Evolutionary conservation across 2,329 filamentous ascomycete genomes (phyloP).

Genomic region (Didymella segeticola): DNA sequence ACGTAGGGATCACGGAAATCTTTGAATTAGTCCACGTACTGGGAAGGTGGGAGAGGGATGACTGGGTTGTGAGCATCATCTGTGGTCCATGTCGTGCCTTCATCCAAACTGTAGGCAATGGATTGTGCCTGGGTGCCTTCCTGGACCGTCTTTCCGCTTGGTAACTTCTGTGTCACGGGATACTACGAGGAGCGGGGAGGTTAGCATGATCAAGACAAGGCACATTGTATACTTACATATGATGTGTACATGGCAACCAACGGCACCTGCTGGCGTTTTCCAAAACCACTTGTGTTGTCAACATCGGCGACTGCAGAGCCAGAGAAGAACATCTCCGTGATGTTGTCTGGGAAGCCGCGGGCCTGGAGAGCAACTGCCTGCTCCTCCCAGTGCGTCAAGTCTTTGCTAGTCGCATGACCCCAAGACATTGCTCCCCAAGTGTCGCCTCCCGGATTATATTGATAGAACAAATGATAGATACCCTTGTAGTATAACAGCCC

Average conservation of each 20-base stretch:
- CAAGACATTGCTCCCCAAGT: slow-evolving; percentile 1
- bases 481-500: neutral
- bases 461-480: neutral
- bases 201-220: neutral
- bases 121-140: neutral
- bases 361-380: neutral
- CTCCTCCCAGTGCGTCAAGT: neutral
- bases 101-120: neutral
- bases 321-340: neutral
- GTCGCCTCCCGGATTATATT: neutral
- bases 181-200: neutral
- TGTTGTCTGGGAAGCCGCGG: neutral
- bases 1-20: neutral
- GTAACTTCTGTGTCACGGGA: neutral
- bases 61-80: neutral
- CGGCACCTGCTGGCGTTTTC: neutral
- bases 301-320: neutral
- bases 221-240: neutral
- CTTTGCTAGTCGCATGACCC: neutral
- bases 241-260: slow-evolving; percentile 1
- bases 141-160: neutral
- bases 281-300: neutral
- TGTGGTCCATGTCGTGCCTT: neutral
- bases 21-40: neutral
- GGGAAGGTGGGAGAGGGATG: neutral